Evolutionary conservation across 2,329 filamentous ascomycete genomes (phyloP), one percentile per base, ranked within the genome.

Genomic region (Dissoconium aciculare): DNA sequence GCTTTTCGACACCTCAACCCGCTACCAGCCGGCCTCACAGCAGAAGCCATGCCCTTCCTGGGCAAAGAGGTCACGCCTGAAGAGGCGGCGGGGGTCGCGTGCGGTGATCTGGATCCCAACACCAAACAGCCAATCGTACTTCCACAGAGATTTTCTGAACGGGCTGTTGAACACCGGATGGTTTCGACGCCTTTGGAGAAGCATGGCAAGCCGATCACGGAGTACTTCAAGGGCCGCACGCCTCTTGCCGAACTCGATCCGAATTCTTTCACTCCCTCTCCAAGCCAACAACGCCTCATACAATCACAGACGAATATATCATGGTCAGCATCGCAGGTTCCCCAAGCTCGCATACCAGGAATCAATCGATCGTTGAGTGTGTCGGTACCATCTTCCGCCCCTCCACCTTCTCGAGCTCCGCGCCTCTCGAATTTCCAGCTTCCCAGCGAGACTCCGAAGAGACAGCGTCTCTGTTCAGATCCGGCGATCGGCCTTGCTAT

Each of bases 101-200:
- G 53, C 21, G 89, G 89, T 19, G 79, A 93, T 43, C 56, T 94
- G 27, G 78, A 95, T 52, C 89, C 89, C 2, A 89, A 87, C 42
- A 91, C 84, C 1, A 95, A 94, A 55, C 53, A 74, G 36, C 67
- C 64, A 2, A 64, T 75, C 28, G 40, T 50, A 14, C 35, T 66
- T 9, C 54, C 55, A 30, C 51, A 50, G 11, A 35, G 38, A 31
- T 43, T 43, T 34, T 40, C 48, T 31, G 32, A 40, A 19, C 33
- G 38, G 32, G 33, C 25, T 10, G 28, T 25, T 51, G 59, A n/a
- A 27, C 31, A 26, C 33, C 39, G 34, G n/a, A 27, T 31, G 4
- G 28, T 45, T 2, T 47, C 50, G 23, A 63, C 60, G 1, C 60
- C 61, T 2, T 64, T 70, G 36, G 45, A 67, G 35, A 78, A 78